phyloP scores from a whole-genome alignment of 225 moss, liverwort and hornwort species.

The Thuidium tamariscinum region DNA sequence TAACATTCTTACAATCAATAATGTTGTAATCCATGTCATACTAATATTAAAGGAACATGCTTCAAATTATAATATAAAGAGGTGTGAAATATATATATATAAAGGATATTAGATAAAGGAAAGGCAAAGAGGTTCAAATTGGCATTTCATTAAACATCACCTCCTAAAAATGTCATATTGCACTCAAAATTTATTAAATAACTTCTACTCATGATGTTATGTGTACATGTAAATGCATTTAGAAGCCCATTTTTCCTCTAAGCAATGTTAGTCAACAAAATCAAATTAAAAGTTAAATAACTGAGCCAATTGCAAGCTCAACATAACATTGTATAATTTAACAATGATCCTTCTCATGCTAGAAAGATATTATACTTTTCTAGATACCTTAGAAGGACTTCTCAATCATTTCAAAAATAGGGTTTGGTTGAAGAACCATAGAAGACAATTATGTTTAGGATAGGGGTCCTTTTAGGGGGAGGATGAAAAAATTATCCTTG shows the following conservation, averaged over 20 bases:
- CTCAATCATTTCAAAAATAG: not conserved
- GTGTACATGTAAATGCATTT: no score
- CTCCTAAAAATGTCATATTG: no score
- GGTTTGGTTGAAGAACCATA: fast-evolving
- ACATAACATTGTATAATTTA: fast-evolving
- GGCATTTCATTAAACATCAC: no score
- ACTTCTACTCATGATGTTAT: not conserved
- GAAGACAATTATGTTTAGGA: not conserved
- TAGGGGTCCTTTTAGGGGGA: fast-evolving
- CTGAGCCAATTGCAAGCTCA: fast-evolving
- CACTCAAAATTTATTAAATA: not conserved
- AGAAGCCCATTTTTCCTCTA: fast-evolving
- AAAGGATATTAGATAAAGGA: not conserved
- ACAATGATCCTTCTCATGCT: fast-evolving
- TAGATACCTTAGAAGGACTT: not conserved
- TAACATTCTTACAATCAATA: not conserved
- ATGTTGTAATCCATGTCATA: not conserved
- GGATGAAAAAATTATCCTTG: fast-evolving
- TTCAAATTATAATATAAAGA: not conserved
- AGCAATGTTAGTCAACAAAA: fast-evolving
- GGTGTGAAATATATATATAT: not conserved
- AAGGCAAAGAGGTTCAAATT: not conserved
- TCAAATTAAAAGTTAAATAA: not conserved
- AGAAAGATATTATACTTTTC: not conserved
- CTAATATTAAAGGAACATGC: not conserved